Evolutionary conservation across 164 flowering plant species (phyloP).

Genomic region (Stephania cephalantha): DNA sequence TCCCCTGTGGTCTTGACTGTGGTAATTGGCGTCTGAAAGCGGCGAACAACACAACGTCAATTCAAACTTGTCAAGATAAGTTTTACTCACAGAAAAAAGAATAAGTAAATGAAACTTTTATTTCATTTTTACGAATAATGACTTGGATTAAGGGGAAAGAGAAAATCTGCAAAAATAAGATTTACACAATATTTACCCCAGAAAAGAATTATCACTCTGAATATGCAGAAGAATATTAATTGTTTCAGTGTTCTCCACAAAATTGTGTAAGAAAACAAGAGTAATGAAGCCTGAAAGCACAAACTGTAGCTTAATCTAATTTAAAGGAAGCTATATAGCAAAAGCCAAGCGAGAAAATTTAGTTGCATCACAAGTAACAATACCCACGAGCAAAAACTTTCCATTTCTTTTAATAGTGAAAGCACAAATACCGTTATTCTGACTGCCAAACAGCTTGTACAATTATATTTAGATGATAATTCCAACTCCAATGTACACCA

Average conservation of each 20-base stretch:
- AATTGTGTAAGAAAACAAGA: neutral
- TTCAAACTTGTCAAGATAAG: neutral
- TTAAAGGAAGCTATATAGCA: neutral
- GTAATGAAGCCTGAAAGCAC: neutral
- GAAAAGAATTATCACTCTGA: neutral
- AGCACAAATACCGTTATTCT: neutral
- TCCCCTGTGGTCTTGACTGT: slow-evolving; percentile 15
- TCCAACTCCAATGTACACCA: neutral
- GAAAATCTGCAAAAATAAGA: neutral
- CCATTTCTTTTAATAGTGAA: neutral
- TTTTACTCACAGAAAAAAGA: neutral
- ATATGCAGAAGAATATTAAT: neutral
- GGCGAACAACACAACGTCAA: slow-evolving; percentile 3
- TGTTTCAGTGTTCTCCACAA: neutral
- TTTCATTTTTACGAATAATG: neutral
- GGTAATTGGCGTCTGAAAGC: slow-evolving; percentile 21
- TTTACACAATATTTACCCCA: neutral
- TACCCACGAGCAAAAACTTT: neutral
- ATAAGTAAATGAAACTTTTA: neutral
- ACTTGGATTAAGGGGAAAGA: neutral
- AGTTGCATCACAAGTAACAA: neutral
- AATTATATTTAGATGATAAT: neutral
- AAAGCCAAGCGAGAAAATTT: neutral
- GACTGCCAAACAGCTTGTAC: neutral
- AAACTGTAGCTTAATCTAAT: neutral